Conservation (phyloP, 768 basidiomycete species). For the Lactifluus pinguis region DNA sequence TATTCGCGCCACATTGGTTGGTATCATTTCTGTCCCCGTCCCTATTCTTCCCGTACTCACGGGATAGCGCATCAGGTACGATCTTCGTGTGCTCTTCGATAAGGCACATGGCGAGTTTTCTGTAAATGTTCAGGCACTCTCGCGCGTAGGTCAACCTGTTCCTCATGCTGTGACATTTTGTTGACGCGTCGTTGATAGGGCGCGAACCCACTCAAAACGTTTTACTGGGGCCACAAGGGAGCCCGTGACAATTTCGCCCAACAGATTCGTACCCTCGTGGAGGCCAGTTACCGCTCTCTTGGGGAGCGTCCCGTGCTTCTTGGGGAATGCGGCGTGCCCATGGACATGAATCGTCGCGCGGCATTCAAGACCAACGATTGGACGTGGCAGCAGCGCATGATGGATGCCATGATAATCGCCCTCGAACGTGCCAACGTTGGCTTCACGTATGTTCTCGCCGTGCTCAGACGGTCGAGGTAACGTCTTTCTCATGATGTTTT, state of each 20-base stretch:
- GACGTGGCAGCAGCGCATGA: slow-evolving; percentile 80
- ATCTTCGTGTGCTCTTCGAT: slow-evolving; percentile 77
- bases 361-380: slow-evolving; percentile 71
- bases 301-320: slow-evolving; percentile 81
- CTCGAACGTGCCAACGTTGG: slow-evolving; percentile 69
- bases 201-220: slow-evolving; percentile 68
- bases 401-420: slow-evolving; percentile 86
- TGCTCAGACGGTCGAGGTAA: neutral
- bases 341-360: slow-evolving; percentile 69
- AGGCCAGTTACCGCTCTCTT: slow-evolving; percentile 55
- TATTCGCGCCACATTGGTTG: slow-evolving; percentile 70
- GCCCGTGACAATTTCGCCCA: slow-evolving; percentile 73
- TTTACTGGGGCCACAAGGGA: slow-evolving; percentile 84
- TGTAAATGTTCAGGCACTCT: slow-evolving; percentile 89
- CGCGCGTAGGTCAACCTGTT: slow-evolving; percentile 45
- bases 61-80: slow-evolving; percentile 53
- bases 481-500: neutral
- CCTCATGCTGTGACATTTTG: neutral
- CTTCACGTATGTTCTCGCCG: slow-evolving; percentile 61
- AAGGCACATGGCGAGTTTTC: slow-evolving; percentile 81
- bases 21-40: slow-evolving; percentile 20
- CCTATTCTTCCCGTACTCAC: slow-evolving; percentile 17
- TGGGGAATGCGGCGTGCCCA: slow-evolving; percentile 91
- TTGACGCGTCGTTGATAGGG: slow-evolving; percentile 43
- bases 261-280: slow-evolving; percentile 74